Conservation (phyloP, 352 stramenopile species). For the Phytophthora fragariae region DNA sequence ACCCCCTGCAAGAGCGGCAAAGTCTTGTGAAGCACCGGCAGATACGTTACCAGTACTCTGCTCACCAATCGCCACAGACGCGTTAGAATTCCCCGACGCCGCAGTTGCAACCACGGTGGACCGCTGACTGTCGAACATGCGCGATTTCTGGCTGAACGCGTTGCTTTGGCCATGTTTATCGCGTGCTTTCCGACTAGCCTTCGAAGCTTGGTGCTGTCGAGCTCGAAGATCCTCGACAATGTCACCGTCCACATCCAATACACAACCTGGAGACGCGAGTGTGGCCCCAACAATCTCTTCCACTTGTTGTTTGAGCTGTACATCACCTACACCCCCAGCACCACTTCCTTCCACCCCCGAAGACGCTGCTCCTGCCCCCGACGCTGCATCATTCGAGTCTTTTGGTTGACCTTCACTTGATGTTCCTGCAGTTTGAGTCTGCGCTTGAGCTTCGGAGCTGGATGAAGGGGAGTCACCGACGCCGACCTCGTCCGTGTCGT, state of each 20-base stretch:
- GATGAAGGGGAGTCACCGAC: neutral
- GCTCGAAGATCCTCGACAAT: constrained; percentile 76
- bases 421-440: constrained; percentile 19
- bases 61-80: constrained; percentile 46
- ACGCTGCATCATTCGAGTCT: constrained; percentile 17
- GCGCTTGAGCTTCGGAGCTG: constrained; percentile 1
- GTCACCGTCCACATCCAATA: constrained; percentile 82
- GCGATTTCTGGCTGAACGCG: constrained; percentile 55
- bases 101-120: constrained; percentile 39
- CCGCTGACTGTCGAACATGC: constrained; percentile 48
- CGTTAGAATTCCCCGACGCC: constrained; percentile 46
- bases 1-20: constrained; percentile 22
- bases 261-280: constrained; percentile 76
- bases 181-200: constrained; percentile 24
- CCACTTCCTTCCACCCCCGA: constrained; percentile 19
- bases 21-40: constrained; percentile 60
- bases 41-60: constrained; percentile 64
- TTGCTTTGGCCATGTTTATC: constrained; percentile 28
- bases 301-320: constrained; percentile 73
- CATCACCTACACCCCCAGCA: constrained; percentile 51
- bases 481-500: constrained; percentile 38
- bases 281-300: constrained; percentile 83
- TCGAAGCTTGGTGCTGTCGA: constrained; percentile 51
- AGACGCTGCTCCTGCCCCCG: constrained; percentile 17
- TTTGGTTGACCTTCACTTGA: constrained; percentile 25